Evolutionary conservation across 352 stramenopile genomes (phyloP).

Genomic region (Phytophthora syringae): DNA sequence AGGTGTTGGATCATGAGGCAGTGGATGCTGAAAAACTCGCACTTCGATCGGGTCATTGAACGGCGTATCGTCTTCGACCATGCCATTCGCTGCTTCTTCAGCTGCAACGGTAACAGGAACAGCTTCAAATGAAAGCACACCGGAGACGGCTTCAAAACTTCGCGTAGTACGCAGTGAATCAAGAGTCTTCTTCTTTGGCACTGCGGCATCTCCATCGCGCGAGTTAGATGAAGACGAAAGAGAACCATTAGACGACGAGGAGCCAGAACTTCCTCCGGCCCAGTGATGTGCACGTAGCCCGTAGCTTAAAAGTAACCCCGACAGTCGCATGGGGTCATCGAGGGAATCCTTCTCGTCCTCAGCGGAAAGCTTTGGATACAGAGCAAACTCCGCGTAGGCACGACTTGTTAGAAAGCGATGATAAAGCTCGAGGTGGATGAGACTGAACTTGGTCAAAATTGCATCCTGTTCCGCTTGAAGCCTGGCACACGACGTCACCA

Average conservation of each 20-base stretch:
- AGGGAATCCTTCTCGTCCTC: slow-evolving; percentile 69
- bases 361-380: slow-evolving; percentile 67
- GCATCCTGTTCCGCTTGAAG: slow-evolving; percentile 84
- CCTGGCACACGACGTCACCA: slow-evolving; percentile 66
- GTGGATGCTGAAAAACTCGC: slow-evolving; percentile 54
- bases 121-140: slow-evolving; percentile 81
- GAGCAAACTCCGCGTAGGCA: slow-evolving; percentile 83
- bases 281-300: slow-evolving; percentile 85
- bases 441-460: slow-evolving; percentile 84
- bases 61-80: slow-evolving; percentile 16
- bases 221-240: slow-evolving; percentile 24
- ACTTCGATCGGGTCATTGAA: slow-evolving; percentile 54
- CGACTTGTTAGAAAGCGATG: slow-evolving; percentile 86
- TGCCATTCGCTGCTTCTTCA: slow-evolving; percentile 19
- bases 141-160: slow-evolving; percentile 79
- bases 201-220: slow-evolving; percentile 29
- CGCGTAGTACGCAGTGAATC: slow-evolving; percentile 68
- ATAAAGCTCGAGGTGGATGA: slow-evolving; percentile 89
- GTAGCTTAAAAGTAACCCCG: slow-evolving; percentile 76
- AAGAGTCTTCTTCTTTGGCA: slow-evolving; percentile 67
- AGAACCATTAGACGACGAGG: slow-evolving; percentile 31
- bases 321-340: slow-evolving; percentile 77
- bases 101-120: slow-evolving; percentile 34
- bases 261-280: slow-evolving; percentile 31
- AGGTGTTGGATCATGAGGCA: slow-evolving; percentile 55